Base-by-base conservation (phyloP, 2,329 filamentous ascomycete genomes). In the Kalmusia sp. region DNA sequence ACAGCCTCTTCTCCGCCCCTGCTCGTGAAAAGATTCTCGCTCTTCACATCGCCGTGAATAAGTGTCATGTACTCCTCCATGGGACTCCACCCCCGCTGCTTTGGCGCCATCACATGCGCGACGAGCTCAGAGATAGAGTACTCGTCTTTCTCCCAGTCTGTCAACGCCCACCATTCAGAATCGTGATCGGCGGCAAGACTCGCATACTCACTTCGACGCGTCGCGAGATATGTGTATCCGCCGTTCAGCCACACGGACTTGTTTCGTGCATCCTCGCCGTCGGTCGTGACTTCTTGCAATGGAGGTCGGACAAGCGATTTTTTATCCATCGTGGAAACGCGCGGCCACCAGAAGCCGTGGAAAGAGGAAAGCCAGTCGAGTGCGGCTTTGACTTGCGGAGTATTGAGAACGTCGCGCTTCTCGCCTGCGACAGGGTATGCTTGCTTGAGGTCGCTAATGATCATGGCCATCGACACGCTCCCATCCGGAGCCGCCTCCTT, bases 1-100 rank as follows among this genome's bases (percentile, higher is more conserved):
- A 84, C 86, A 1, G 86, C 84, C 3, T 74, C 54, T 2, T 81
- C 70, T 1, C 83, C 84, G 0, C 67, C 58, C 0, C 63, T 52
- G 0, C 76, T 84, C 0, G 83, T 84, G 62, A 88, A 88, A 6
- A 89, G 77, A 53, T 90, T 90, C 59, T 89, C 86, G 0, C 84
- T 87, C 68, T 90, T 90, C 46, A 89, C 86, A 51, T 90, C 87
- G 6, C 87, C 87, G 61, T 90, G 87, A 6, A 90, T 83, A 14
- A 84, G 78, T 0, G 86, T 86, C 57, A 87, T 64, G 28, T 76
- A 76, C 1, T 52, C 52, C 8, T 55, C 79, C 1, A 78, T 76
- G 1, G 72, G 51, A 6, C 77, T 78, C 4, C 52, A 51, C 2
- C 58, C 59, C 0, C 52, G 14, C 4, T 38, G 25, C 19, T 63